A percentile compares a stretch with the other conserved stretches of the same genome.
Conservation (phyloP, 768 basidiomycete species). For the Lentinula lateritia region DNA sequence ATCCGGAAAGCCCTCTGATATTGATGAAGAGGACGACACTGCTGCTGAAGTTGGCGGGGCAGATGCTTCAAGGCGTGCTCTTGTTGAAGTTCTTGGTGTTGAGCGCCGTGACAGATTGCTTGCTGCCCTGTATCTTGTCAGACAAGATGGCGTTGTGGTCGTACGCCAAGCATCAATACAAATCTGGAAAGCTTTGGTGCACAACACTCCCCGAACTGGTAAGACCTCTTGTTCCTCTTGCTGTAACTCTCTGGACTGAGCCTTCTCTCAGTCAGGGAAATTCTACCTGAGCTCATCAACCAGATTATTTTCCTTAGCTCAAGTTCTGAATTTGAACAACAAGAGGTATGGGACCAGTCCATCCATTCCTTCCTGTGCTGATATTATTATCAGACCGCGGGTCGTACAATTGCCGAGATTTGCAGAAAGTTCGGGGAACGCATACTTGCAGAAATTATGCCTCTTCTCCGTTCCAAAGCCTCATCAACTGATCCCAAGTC, state of each 20-base stretch:
- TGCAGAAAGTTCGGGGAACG: constrained; percentile 96
- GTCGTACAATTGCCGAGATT: constrained; percentile 79
- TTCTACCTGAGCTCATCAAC: constrained; percentile 77
- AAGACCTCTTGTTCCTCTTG: constrained; percentile 10
- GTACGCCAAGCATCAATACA: constrained; percentile 90
- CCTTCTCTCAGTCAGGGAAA: constrained; percentile 66
- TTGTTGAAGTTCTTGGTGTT: constrained; percentile 81
- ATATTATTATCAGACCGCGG: constrained; percentile 64
- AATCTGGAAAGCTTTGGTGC: constrained; percentile 97
- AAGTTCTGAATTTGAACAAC: constrained; percentile 75
- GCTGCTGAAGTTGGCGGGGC: constrained; percentile 57
- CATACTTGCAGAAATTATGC: constrained; percentile 78
- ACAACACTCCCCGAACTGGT: constrained; percentile 92
- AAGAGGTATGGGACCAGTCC: constrained; percentile 55
- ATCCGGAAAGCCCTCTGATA: constrained; percentile 76
- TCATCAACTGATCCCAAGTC: constrained; percentile 58
- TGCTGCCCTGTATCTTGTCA: constrained; percentile 85
- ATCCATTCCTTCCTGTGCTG: background rate
- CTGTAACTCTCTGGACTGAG: background rate
- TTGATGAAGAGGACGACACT: constrained; percentile 63
- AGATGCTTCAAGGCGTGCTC: constrained; percentile 79
- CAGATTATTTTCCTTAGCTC: constrained; percentile 79
- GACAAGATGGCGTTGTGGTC: constrained; percentile 85
- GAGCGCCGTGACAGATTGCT: constrained; percentile 90
- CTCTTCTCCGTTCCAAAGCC: constrained; percentile 66